Percentiles rank a stretch among this genome's conserved stretches.
These are phyloP conservation scores for Malus sylvestris DNA, from an alignment of 306 rosid species.

Conservation along the genomic window DNA sequence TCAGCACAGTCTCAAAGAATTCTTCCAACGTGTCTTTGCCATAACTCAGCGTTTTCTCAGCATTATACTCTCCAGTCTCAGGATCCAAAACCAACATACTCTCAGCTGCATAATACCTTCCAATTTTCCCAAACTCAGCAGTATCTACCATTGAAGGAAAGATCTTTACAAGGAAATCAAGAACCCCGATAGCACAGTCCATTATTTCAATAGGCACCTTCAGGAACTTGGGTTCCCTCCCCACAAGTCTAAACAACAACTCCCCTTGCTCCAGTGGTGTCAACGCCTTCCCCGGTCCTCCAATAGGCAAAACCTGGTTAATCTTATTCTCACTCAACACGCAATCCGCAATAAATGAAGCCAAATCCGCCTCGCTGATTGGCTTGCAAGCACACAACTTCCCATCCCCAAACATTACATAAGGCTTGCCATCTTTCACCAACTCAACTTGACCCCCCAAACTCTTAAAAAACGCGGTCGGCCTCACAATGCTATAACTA, in stretches of 20 bases:
- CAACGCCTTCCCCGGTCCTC: constrained; percentile 86
- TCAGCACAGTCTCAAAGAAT: constrained; percentile 67
- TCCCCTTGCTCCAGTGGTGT: constrained; percentile 96
- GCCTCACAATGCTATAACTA: constrained; percentile 81
- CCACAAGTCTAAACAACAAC: constrained; percentile 65
- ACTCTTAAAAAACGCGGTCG: constrained; percentile 96
- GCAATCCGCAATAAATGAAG: constrained; percentile 84
- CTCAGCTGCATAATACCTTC: constrained; percentile 96
- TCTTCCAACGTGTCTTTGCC: constrained; percentile 89
- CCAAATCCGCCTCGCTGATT: constrained; percentile 80
- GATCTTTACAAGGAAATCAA: constrained; percentile 64
- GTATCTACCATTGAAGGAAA: constrained; percentile 89
- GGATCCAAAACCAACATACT: constrained; percentile 89
- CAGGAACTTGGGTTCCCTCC: constrained; percentile 78
- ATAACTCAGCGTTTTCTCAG: constrained; percentile 86
- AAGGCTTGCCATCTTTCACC: constrained; percentile 98
- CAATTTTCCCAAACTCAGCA: constrained; percentile 89
- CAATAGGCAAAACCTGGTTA: constrained; percentile 70
- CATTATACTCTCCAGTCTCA: constrained; percentile 79
- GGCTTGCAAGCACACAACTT: constrained; percentile 92
- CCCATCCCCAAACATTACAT: constrained; percentile 99
- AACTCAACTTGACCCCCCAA: constrained; percentile 96
- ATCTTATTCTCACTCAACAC: constrained; percentile 56
- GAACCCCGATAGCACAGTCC: constrained; percentile 80
- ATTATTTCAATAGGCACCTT: constrained; percentile 88